Percentiles rank a stretch among this genome's conserved stretches.
phyloP scores from a whole-genome alignment of 257 asterid genomes.

The Nemophila menziesii region DNA sequence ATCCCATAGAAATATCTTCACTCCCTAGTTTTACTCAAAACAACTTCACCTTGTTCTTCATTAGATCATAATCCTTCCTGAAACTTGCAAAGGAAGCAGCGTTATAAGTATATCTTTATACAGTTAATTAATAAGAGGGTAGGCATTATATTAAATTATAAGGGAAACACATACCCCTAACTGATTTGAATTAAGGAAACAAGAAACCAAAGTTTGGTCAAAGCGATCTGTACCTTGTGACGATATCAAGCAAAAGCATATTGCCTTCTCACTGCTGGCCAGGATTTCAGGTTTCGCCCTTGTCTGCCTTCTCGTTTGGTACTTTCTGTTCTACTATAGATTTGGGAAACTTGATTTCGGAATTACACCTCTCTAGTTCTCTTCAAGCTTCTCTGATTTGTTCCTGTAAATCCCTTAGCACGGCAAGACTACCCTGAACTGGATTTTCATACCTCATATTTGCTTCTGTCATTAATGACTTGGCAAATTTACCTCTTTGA shows the following conservation, averaged over 20 bases:
- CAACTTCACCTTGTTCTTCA: too few species aligned
- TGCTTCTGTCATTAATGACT: conserved; percentile 4
- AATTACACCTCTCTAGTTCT: neutral
- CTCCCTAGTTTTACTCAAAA: too few species aligned
- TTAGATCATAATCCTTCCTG: too few species aligned
- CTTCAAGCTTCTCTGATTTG: neutral
- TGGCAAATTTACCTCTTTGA: neutral
- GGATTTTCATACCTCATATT: conserved; percentile 10
- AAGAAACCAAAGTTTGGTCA: too few species aligned
- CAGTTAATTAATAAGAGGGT: too few species aligned
- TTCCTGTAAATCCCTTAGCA: neutral
- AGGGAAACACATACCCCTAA: too few species aligned
- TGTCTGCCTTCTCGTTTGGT: neutral
- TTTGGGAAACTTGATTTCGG: neutral
- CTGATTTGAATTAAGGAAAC: too few species aligned
- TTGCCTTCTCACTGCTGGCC: neutral
- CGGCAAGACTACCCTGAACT: conserved; percentile 1
- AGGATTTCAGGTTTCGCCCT: neutral
- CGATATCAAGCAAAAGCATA: neutral
- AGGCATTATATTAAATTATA: too few species aligned
- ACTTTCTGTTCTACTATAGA: neutral
- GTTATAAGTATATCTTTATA: too few species aligned
- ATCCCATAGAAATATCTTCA: too few species aligned
- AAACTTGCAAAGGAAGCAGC: too few species aligned
- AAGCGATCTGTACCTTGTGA: neutral